Base-by-base conservation (phyloP, 305 asterid species). In the Solanum hybrid region DNA sequence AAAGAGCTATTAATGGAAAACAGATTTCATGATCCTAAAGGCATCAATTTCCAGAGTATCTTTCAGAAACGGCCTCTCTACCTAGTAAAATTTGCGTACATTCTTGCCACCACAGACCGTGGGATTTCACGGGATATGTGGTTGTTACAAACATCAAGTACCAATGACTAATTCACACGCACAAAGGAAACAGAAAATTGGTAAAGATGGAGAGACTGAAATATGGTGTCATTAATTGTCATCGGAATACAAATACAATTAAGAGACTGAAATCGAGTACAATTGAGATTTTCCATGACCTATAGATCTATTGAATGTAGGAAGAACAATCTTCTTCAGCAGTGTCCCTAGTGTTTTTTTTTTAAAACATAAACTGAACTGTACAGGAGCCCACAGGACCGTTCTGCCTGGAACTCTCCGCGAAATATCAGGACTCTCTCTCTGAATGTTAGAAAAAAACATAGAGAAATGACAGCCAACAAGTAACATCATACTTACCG, bases 401-500 rank as follows among this genome's bases (percentile, higher is more conserved):
- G 36, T 27, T 82, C 87, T 81, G 10, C 36, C 70, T 14, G 24
- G 87, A 41, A 45, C 75, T 84, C 76, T 85, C 39, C 41, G 33
- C 45, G 22, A 6, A 29, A 57, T 84, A 31, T 31, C 41, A 84
- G 22, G 75, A 26, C 37, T 36, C 61, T 51, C 20, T 51, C 37
- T 37, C 45, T 38, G 12, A 68, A 77, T 78, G 41, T 24, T 86
- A 65, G 76, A 33, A 90, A 90, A 88, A 83, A 90, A 91, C 89
- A 91, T 61, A 91, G 90, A 92, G 90, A 92, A 90, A 91, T 86
- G 93, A 92, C 91, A 92, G 94, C 95, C 94, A 93, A 93, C 95
- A 87, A 91, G 86, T 89, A 89, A 90, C 91, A 82, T 41, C 29
- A 26, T 90, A 91, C 94, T 93, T 93, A 93, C 95, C 93, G 17